These are phyloP conservation scores for Malus hybrid DNA, from an alignment of 331 rosid genomes.

Conservation along the genomic window DNA sequence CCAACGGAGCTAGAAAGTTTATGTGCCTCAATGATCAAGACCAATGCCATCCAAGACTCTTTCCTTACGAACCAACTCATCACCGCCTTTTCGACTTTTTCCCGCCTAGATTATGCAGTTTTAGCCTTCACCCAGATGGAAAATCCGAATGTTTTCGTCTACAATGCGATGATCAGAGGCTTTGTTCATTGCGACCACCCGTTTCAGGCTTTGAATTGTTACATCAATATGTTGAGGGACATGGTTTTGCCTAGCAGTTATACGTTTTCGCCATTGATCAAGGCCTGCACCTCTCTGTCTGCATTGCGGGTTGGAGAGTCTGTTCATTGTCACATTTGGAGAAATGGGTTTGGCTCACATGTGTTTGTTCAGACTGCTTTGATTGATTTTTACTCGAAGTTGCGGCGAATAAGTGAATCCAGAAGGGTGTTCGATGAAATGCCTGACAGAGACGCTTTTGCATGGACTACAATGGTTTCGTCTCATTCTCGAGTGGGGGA, in stretches of 20 bases:
- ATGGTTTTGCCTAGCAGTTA: constrained; percentile 53
- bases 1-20: constrained; percentile 31
- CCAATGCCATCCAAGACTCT: constrained; percentile 48
- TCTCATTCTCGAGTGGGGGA: constrained; percentile 40
- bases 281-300: constrained; percentile 41
- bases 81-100: constrained; percentile 32
- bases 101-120: constrained; percentile 25
- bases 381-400: constrained; percentile 52
- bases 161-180: constrained; percentile 62
- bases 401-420: constrained; percentile 25
- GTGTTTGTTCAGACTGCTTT: constrained; percentile 69
- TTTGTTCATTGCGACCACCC: constrained; percentile 37
- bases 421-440: constrained; percentile 60
- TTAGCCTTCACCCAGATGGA: constrained; percentile 44
- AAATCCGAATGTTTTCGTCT: constrained; percentile 56
- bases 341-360: constrained; percentile 46
- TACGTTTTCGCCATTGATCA: constrained; percentile 57
- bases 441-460: constrained; percentile 58
- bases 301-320: constrained; percentile 32
- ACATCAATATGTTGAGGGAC: constrained; percentile 35
- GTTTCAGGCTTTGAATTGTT: constrained; percentile 34
- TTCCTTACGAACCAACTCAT: constrained; percentile 64
- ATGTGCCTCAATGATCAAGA: constrained; percentile 54
- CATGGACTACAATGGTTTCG: constrained; percentile 66
- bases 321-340: constrained; percentile 62